Percentiles rank a stretch among this genome's conserved stretches.
These are phyloP conservation scores for Rhizomucor pusillus DNA, from an alignment of 371 early-diverging fungal species.

Conservation along the genomic window DNA sequence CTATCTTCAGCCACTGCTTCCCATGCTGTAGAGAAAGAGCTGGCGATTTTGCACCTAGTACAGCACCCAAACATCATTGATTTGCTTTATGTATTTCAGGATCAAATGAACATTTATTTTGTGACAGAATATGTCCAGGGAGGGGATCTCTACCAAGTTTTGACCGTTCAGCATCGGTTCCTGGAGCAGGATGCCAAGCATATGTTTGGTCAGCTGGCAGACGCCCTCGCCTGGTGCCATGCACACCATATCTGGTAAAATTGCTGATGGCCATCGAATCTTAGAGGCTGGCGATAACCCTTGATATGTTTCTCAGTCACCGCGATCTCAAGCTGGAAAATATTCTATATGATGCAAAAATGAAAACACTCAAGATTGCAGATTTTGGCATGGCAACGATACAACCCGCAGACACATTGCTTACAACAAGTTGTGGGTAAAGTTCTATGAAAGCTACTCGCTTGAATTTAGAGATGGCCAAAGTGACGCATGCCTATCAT, in stretches of 20 bases:
- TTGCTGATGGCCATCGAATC: background rate
- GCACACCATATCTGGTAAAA: slow-evolving; percentile 41
- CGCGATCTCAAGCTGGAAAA: slow-evolving; percentile 97
- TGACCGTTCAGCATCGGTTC: slow-evolving; percentile 21
- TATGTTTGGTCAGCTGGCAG: slow-evolving; percentile 92
- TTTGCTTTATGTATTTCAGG: slow-evolving; percentile 66
- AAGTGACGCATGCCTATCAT: no score
- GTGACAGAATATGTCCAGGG: slow-evolving; percentile 40
- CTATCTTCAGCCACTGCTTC: slow-evolving; percentile 39
- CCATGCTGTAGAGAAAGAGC: slow-evolving; percentile 63
- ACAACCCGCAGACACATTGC: slow-evolving; percentile 58
- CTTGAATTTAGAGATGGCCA: no score
- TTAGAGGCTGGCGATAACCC: background rate
- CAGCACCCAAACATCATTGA: slow-evolving; percentile 66
- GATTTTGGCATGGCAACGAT: slow-evolving; percentile 85
- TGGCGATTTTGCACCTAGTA: slow-evolving; percentile 69
- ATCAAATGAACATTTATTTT: slow-evolving; percentile 33
- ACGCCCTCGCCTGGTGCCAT: slow-evolving; percentile 93
- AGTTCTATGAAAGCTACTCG: background rate
- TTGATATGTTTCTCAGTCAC: slow-evolving; percentile 58
- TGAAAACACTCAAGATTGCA: slow-evolving; percentile 71
- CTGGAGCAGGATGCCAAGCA: slow-evolving; percentile 78
- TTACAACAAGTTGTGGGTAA: slow-evolving; percentile 78
- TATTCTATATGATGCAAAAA: slow-evolving; percentile 80
- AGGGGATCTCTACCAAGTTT: slow-evolving; percentile 33